Evolutionary conservation across 2,329 filamentous ascomycete species (phyloP).

Genomic region (Penicillium hesseltinei): DNA sequence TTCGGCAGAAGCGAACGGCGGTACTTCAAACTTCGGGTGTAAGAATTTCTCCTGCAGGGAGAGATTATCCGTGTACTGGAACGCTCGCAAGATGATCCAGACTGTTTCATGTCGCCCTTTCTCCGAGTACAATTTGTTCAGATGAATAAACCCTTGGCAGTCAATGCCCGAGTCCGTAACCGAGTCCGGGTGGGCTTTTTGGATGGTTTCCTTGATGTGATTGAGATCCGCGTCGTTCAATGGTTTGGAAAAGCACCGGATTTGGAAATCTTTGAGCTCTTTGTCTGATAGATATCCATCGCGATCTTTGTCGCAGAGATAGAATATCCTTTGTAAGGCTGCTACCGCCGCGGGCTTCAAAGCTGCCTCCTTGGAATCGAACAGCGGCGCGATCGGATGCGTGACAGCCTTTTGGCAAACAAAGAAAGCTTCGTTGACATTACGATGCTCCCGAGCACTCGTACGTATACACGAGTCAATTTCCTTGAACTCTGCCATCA

Average conservation of each 20-base stretch:
- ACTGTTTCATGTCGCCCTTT: constrained; percentile 98
- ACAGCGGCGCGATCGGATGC: constrained; percentile 92
- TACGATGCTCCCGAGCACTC: constrained; percentile 85
- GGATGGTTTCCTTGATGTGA: constrained; percentile 87
- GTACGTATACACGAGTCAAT: constrained; percentile 97
- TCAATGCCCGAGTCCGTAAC: constrained; percentile 72
- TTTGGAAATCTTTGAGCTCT: constrained; percentile 88
- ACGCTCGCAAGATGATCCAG: constrained; percentile 93
- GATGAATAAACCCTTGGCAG: constrained; percentile 75
- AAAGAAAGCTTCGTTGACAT: constrained; percentile 96
- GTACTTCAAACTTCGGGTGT: constrained; percentile 90
- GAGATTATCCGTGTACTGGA: constrained; percentile 93
- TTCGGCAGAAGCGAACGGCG: constrained; percentile 87
- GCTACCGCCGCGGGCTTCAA: constrained; percentile 87
- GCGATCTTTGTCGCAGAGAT: constrained; percentile 92
- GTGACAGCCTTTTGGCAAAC: constrained; percentile 98
- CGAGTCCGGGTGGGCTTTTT: constrained; percentile 63
- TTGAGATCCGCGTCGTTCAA: constrained; percentile 76
- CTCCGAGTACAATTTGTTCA: constrained; percentile 96
- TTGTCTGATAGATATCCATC: constrained; percentile 87
- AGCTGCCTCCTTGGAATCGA: constrained; percentile 87
- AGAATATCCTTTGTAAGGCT: constrained; percentile 87
- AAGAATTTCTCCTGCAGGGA: constrained; percentile 88
- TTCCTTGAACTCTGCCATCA: constrained; percentile 98
- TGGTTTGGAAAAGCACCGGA: constrained; percentile 86